Evolutionary conservation across 225 moss, liverwort and hornwort species (phyloP), one percentile per base, ranked within the genome.

Genomic region (Pseudoscleropodium purum): DNA sequence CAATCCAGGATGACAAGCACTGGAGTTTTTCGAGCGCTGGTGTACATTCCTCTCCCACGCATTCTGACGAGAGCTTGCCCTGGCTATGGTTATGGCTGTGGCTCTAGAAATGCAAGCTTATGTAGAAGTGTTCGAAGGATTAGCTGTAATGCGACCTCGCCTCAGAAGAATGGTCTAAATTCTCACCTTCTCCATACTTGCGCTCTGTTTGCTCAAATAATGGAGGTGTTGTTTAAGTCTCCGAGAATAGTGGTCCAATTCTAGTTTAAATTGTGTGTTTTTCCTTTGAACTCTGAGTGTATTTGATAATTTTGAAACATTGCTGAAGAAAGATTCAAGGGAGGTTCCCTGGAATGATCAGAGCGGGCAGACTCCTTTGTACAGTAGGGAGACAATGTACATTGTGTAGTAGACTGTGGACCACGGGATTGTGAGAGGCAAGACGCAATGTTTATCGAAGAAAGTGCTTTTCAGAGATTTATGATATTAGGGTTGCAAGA

Each of bases 11-110:
- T 93, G 97, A 93, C 85, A 41, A 91, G 89, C 24, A 89, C 89
- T 54, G 92, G 88, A 70, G 87, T 95, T 25, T 90, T 94, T 59
- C 85, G 89, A 92, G 92, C 93, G 52, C 93, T 97, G 83, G 56
- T 94, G 66, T 90, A 88, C 64, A 83, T 90, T 68, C 88, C 93
- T 43, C 81, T 92, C 31, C 90, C 89, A 20, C 91, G 87, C 72
- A 66, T 92, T 75, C 86, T 93, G 30, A 75, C 82, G 17, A 79
- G 76, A 79, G 37, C 90, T 45, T 92, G 92, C 41, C 86, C 91
- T 54, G 77, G 84, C 34, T 89, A 90, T 41, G 81, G 87, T 25
- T 87, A 87, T 30, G 83, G 88, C 30, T 79, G 18, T 43, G 87
- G 67, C 67, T 33, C 67, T 66, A 31, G 67, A 41, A 41, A 11